Percentiles rank a stretch among this genome's conserved stretches.
Evolutionary conservation across 1,284 basidiomycete genomes (phyloP).

Genomic region (Ganoderma lingzhi): DNA sequence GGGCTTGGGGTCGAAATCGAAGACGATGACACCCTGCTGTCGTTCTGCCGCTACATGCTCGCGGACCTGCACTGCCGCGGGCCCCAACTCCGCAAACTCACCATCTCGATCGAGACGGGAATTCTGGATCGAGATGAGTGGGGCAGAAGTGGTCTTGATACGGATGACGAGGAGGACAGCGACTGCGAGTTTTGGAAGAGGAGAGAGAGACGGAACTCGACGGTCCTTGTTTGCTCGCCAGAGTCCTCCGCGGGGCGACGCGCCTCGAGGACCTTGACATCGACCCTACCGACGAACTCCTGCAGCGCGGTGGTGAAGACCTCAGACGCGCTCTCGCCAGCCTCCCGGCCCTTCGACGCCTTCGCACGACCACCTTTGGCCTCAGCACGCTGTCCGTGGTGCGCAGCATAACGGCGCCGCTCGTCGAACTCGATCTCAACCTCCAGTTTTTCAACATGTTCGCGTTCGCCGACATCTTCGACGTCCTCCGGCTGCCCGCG

Average conservation of each 20-base stretch:
- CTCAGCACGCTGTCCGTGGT: background rate
- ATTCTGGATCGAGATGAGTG: background rate
- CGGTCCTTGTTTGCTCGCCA: no score
- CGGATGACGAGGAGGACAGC: background rate
- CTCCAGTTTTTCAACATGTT: background rate
- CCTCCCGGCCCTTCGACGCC: background rate
- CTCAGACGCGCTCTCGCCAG: background rate
- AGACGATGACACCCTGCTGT: background rate
- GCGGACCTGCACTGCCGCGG: background rate
- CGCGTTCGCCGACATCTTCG: background rate
- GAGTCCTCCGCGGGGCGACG: background rate
- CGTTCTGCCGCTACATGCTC: background rate
- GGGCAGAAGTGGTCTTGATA: background rate
- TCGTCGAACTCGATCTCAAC: background rate
- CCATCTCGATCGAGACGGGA: background rate
- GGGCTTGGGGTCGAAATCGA: background rate
- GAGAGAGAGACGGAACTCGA: no score
- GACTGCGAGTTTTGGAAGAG: background rate
- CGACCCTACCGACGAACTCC: background rate
- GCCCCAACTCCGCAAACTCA: background rate
- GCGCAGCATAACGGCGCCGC: background rate
- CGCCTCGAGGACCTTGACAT: background rate
- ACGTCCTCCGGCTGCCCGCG: background rate
- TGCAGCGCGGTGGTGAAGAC: background rate
- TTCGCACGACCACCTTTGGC: background rate